phyloP scores from a whole-genome alignment of 2,329 filamentous ascomycete genomes.

The Dryadomyces quercivorus region DNA sequence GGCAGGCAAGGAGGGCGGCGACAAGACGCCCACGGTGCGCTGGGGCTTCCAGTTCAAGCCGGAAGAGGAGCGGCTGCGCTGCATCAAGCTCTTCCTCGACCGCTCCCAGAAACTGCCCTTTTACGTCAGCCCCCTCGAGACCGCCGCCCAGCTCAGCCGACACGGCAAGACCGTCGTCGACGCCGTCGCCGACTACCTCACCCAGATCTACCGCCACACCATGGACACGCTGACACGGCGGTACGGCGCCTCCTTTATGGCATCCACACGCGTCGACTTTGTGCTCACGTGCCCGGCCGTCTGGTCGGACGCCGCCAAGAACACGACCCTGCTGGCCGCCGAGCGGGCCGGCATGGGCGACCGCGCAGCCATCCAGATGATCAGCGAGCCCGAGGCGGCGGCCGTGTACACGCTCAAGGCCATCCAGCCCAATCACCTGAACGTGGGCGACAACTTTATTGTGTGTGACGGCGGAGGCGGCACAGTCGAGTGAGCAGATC shows the following conservation, averaged over 20 bases:
- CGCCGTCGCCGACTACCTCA: slow-evolving; percentile 68
- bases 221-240: slow-evolving; percentile 64
- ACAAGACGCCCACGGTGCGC: slow-evolving; percentile 41
- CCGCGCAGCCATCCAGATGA: slow-evolving; percentile 60
- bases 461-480: slow-evolving; percentile 53
- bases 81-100: slow-evolving; percentile 77
- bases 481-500: slow-evolving; percentile 44
- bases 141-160: slow-evolving; percentile 60
- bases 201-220: slow-evolving; percentile 63
- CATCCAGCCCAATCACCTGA: slow-evolving; percentile 63
- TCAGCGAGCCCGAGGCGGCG: slow-evolving; percentile 69
- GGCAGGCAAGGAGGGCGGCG: slow-evolving; percentile 19
- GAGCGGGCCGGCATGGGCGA: slow-evolving; percentile 68
- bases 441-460: slow-evolving; percentile 53
- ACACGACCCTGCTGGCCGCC: slow-evolving; percentile 66
- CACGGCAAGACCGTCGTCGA: slow-evolving; percentile 68
- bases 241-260: slow-evolving; percentile 71
- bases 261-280: slow-evolving; percentile 62
- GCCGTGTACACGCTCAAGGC: slow-evolving; percentile 71
- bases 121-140: slow-evolving; percentile 68
- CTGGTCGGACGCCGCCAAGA: slow-evolving; percentile 78
- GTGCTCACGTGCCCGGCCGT: slow-evolving; percentile 74
- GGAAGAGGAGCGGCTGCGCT: slow-evolving; percentile 62
- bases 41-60: slow-evolving; percentile 80
- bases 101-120: slow-evolving; percentile 69